These are phyloP conservation scores for Nemania serpens DNA, from an alignment of 2,329 filamentous ascomycete species.

Conservation along the genomic window DNA sequence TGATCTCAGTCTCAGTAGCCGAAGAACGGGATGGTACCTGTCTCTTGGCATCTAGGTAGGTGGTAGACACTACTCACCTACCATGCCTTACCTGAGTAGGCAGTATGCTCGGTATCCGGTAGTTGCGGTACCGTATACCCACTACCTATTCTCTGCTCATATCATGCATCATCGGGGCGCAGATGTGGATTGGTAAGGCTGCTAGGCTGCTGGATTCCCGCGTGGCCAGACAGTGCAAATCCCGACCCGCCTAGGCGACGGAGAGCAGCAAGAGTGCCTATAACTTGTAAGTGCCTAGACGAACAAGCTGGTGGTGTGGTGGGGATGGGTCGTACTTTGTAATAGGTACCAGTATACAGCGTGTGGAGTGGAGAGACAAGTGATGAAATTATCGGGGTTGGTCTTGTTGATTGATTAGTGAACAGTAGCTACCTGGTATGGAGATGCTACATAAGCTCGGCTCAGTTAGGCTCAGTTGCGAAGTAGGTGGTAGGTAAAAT, in stretches of 20 bases:
- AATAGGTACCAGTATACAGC: neutral
- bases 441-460: no score
- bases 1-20: constrained; percentile 5
- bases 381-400: neutral
- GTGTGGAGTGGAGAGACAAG: neutral
- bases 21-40: neutral
- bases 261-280: neutral
- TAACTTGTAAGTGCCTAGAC: neutral
- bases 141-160: no score
- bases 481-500: neutral
- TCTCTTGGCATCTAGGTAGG: neutral
- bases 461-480: no score
- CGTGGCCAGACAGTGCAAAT: no score
- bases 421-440: neutral
- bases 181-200: constrained; percentile 7
- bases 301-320: neutral
- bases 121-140: no score
- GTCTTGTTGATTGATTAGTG: neutral
- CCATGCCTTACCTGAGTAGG: no score
- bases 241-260: constrained; percentile 2
- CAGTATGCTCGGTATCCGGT: no score
- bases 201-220: constrained; percentile 4
- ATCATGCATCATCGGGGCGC: neutral
- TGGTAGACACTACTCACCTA: neutral
- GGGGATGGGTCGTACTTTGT: neutral